Base-by-base conservation (phyloP, 2,329 filamentous ascomycete genomes). In the Periconia sp. region DNA sequence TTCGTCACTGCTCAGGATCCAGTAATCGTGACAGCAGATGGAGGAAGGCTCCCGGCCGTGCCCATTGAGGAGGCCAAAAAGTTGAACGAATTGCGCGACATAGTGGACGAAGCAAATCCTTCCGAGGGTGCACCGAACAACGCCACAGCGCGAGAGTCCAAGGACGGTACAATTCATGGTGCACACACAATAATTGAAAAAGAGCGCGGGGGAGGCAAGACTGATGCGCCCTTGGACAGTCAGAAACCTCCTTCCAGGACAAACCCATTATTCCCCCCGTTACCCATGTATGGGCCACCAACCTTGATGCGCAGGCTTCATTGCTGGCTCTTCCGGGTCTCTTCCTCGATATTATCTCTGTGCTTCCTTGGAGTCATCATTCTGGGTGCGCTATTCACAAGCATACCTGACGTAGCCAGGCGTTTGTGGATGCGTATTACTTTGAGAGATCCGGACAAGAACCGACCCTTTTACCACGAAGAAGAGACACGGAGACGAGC, bases 211-310 rank as follows among this genome's bases (percentile, higher is more conserved):
- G 73, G 66, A 35, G 76, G 52, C 69, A 80, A 77, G 50, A 76
- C 79, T 3, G 76, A 78, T 33, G 79, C 72, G 0, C 71, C 78
- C 10, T 59, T 82, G 49, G 72, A 69, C 23, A 66, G 74, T 54
- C 75, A 74, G 15, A 67, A 78, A 27, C 86, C 88, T 0, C 85
- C 86, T 1, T 86, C 86, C 8, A 82, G 85, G 58, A 92, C 90
- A 1, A 87, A 92, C 61, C 89, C 90, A 2, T 77, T 96, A 6
- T 97, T 97, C 60, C 92, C 92, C 6, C 90, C 91, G 1, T 74
- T 96, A 9, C 92, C 92, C 0, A 77, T 91, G 1, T 96, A 96
- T 63, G 90, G 90, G 0, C 88, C 91, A 0, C 86, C 91, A 0
- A 87, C 88, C 0, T 48, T 83, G 0, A 53, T 87, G n/a, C 81